Base-by-base conservation (phyloP, 1,139 yeast genomes). In the Taphrina deformans region DNA sequence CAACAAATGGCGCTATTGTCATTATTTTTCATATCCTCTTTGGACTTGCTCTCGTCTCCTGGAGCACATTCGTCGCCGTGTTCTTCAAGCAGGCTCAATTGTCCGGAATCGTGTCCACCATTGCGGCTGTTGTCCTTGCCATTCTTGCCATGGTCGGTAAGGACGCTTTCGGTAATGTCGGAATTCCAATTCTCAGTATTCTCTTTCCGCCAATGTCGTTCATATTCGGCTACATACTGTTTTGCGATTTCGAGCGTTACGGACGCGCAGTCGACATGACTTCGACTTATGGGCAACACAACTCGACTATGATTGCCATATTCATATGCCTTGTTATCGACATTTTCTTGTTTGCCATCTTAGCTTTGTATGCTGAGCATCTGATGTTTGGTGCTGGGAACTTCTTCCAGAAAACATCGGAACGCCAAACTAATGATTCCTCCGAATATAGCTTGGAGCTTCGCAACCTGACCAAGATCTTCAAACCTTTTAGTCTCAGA, bases 201-300 rank as follows among this genome's bases (percentile, higher is more conserved):
- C 55, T 76, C 12, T 76, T 76, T 67, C 78, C 79, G 12, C 78
- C 78, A 2, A 72, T 75, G 72, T 74, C 73, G 66, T 76, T 75
- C 65, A 69, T 75, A 24, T 75, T 72, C 62, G 75, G 72, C 65
- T 63, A 75, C 26, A 73, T 60, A n/a, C 5, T 50, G 35, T 46
- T 58, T 21, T 35, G 53, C 45, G 14, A 50, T 33, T 46, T 38
- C n/a, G 63, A 58, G 63, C 55, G 63, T 5, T 35, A 58, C 21
- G 45, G 35, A 9, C 38, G 29, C 6, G 63, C 26, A 21, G 52
- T 45, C 10, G 24, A 29, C 29, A 45, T 55, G 52, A 24, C 41
- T 12, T 45, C 44, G 40, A 55, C 38, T 7, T 23, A 23, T 24
- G 31, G 31, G 18, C 61, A 44, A 23, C 23, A 29, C 21, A 45